Percentiles rank a stretch among this genome's conserved stretches.
Evolutionary conservation across 1,284 basidiomycete species (phyloP).

Genomic region (Mycosarcoma maydis): DNA sequence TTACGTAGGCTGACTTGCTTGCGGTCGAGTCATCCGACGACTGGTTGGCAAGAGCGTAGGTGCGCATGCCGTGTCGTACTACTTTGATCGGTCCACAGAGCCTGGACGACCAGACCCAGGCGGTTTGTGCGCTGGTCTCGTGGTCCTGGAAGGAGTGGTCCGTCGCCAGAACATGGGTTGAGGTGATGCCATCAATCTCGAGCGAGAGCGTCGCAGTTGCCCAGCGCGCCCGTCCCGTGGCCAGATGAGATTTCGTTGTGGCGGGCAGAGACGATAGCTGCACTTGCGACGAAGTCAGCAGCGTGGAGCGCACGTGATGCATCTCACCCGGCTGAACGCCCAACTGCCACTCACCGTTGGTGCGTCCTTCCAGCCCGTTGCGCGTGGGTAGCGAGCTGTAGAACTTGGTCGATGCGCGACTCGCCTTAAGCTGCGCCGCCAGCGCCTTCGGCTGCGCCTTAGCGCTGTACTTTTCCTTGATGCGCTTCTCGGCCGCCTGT

Average conservation of each 20-base stretch:
- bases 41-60: constrained; percentile 4
- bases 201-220: constrained; percentile 1
- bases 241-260: not conserved
- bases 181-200: constrained; percentile 4
- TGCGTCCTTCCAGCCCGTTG: constrained; percentile 1
- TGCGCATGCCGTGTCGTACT: constrained; percentile 5
- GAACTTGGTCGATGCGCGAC: constrained; percentile 2
- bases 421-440: constrained; percentile 2
- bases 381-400: constrained; percentile 6
- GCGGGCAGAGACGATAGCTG: constrained; percentile 3
- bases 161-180: constrained; percentile 1
- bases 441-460: constrained; percentile 1
- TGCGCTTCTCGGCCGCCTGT: constrained; percentile 3
- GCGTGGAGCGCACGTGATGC: not conserved
- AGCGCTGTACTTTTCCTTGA: constrained; percentile 4
- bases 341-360: not conserved
- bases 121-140: constrained; percentile 1
- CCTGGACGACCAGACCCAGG: constrained; percentile 2
- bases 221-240: constrained; percentile 1
- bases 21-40: constrained; percentile 1
- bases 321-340: not conserved
- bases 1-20: constrained; percentile 5
- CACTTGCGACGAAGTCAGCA: constrained; percentile 5
- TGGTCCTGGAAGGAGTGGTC: constrained; percentile 5
- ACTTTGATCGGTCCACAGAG: constrained; percentile 2